A percentile compares a stretch with the other conserved stretches of the same genome.
Evolutionary conservation across 2,329 filamentous ascomycete species (phyloP).

Genomic region (Scopulariopsis brevicaulis): DNA sequence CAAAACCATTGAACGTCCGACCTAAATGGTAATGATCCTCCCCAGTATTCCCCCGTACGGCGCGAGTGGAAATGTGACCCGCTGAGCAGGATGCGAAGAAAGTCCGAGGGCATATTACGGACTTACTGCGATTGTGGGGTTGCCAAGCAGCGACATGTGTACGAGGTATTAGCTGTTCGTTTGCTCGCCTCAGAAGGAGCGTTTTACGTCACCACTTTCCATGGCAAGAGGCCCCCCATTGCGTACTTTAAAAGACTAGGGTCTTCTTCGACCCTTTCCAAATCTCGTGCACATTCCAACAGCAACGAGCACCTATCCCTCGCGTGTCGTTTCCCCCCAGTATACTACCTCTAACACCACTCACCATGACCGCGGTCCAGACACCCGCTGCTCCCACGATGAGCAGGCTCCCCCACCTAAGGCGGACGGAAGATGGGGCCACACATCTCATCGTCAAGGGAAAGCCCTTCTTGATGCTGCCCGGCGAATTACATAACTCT

Average conservation of each 20-base stretch:
- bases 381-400: neutral
- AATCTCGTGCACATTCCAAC: neutral
- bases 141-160: neutral
- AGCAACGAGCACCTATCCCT: no score
- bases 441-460: conserved; percentile 23
- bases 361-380: neutral
- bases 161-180: neutral
- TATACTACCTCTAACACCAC: neutral
- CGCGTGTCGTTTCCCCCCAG: neutral
- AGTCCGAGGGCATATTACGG: neutral
- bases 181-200: neutral
- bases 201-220: neutral
- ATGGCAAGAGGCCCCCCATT: neutral
- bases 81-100: conserved; percentile 1
- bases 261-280: neutral
- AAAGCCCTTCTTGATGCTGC: conserved; percentile 22
- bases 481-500: conserved; percentile 23
- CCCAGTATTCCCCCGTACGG: neutral
- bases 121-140: neutral
- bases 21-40: no score
- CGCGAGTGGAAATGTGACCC: neutral
- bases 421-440: conserved; percentile 12
- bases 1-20: neutral
- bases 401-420: conserved; percentile 2
- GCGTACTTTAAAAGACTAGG: no score